phyloP scores from a whole-genome alignment of 2,329 filamentous ascomycete species.

The Aspergillus fischeri region DNA sequence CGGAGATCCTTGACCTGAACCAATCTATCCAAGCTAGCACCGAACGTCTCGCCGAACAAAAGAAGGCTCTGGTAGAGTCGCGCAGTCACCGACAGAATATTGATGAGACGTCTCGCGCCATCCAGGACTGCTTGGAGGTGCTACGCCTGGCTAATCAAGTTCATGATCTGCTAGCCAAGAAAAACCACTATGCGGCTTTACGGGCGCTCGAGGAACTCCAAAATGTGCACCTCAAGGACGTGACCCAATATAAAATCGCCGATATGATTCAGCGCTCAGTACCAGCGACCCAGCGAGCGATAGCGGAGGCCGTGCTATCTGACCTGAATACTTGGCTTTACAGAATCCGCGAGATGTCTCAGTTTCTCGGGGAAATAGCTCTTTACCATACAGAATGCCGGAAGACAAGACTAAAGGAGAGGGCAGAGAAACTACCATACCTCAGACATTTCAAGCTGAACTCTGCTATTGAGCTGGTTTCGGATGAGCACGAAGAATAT shows the following conservation, averaged over 20 bases:
- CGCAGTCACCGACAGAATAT: constrained; percentile 92
- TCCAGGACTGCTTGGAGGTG: constrained; percentile 89
- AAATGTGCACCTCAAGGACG: constrained; percentile 91
- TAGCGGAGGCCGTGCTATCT: constrained; percentile 94
- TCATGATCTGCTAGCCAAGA: constrained; percentile 84
- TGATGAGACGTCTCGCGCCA: constrained; percentile 80
- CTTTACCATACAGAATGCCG: constrained; percentile 94
- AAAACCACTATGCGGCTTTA: constrained; percentile 92
- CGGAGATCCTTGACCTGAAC: constrained; percentile 87
- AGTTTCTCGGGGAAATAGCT: constrained; percentile 91
- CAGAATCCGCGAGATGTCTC: constrained; percentile 89
- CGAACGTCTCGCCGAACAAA: constrained; percentile 89
- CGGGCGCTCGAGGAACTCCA: constrained; percentile 93
- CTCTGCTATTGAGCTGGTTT: constrained; percentile 90
- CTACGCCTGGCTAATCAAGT: constrained; percentile 89
- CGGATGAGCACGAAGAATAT: constrained; percentile 92
- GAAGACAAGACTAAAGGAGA: constrained; percentile 74
- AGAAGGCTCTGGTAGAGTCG: constrained; percentile 89
- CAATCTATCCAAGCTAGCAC: constrained; percentile 94
- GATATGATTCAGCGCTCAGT: constrained; percentile 96
- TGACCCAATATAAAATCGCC: constrained; percentile 90
- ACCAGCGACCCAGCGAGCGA: constrained; percentile 83
- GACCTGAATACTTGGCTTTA: constrained; percentile 97
- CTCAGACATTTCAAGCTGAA: constrained; percentile 85
- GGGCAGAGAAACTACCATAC: constrained; percentile 70